phyloP scores from a whole-genome alignment of 352 stramenopile genomes.

The Peronosclerospora sorghi region DNA sequence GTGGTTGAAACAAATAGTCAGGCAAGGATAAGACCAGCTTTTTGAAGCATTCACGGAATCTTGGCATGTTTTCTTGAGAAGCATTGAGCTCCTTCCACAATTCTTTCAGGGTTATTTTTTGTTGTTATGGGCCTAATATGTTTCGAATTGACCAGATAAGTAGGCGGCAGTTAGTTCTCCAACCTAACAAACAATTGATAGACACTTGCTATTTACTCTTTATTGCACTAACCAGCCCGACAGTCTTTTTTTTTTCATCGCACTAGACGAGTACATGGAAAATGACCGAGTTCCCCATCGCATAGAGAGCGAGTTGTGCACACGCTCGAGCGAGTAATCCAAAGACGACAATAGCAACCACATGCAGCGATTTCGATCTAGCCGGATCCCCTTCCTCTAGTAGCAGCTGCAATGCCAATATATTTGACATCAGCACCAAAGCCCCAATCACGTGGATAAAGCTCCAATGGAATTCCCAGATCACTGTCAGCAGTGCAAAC shows the following conservation, averaged over 20 bases:
- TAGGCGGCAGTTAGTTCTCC: too few relatives aligned
- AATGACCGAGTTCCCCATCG: constrained; percentile 55
- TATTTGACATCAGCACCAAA: constrained; percentile 64
- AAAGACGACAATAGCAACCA: constrained; percentile 29
- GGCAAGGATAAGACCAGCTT: too few relatives aligned
- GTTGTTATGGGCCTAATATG: too few relatives aligned
- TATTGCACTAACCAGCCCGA: too few relatives aligned
- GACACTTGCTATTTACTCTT: too few relatives aligned
- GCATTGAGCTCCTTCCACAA: constrained; percentile 48
- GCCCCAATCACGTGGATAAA: constrained; percentile 73
- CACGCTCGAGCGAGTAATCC: constrained; percentile 29
- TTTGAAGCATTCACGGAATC: constrained; percentile 54
- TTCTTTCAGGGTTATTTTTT: constrained; percentile 49
- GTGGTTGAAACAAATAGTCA: too few relatives aligned
- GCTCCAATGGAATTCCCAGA: constrained; percentile 82
- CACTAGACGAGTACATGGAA: constrained; percentile 62
- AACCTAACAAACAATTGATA: too few relatives aligned
- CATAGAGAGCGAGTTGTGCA: constrained; percentile 49
- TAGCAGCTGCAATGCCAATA: constrained; percentile 58
- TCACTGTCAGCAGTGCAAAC: constrained; percentile 73
- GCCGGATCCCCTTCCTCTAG: constrained; percentile 37
- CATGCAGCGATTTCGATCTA: constrained; percentile 17
- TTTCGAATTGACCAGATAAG: too few relatives aligned
- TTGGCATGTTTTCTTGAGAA: constrained; percentile 59
- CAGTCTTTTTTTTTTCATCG: too few relatives aligned